These are phyloP conservation scores for Scheffersomyces titani DNA, from an alignment of 1,139 yeast genomes.

Conservation along the genomic window DNA sequence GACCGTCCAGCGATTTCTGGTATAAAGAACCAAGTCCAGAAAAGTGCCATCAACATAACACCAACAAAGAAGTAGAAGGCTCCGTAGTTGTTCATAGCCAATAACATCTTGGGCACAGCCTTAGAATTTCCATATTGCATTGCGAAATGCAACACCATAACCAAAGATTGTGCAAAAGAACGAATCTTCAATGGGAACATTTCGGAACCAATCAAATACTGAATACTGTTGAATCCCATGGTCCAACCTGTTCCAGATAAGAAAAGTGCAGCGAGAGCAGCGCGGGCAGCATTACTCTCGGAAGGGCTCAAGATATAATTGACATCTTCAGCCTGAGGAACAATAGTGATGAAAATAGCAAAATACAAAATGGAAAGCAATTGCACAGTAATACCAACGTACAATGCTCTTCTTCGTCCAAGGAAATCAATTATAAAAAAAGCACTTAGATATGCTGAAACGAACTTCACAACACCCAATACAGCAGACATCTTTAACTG, in stretches of 20 bases:
- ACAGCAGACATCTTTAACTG: conserved; percentile 48
- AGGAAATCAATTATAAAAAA: conserved; percentile 49
- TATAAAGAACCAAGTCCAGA: conserved; percentile 54
- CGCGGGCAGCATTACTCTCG: conserved; percentile 42
- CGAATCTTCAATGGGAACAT: conserved; percentile 58
- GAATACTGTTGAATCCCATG: conserved; percentile 61
- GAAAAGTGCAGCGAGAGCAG: conserved; percentile 55
- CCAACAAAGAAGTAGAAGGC: conserved; percentile 57
- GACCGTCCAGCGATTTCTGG: conserved; percentile 57
- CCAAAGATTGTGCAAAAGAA: conserved; percentile 53
- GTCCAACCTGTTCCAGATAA: conserved; percentile 63
- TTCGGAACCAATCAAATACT: conserved; percentile 60
- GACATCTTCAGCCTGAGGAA: conserved; percentile 43
- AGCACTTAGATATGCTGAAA: conserved; percentile 45
- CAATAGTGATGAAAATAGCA: conserved; percentile 48
- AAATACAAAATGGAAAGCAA: conserved; percentile 33
- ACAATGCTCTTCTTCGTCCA: conserved; percentile 44
- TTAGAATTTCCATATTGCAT: conserved; percentile 63
- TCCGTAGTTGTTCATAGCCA: conserved; percentile 50
- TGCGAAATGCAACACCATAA: conserved; percentile 60
- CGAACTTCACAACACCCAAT: conserved; percentile 49
- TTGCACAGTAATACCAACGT: conserved; percentile 42
- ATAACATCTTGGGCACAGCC: conserved; percentile 55
- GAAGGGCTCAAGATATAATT: conserved; percentile 28
- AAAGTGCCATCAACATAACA: conserved; percentile 39